These are phyloP conservation scores for Fusarium bactridioides DNA, from an alignment of 2,329 filamentous ascomycete genomes.

Conservation along the genomic window DNA sequence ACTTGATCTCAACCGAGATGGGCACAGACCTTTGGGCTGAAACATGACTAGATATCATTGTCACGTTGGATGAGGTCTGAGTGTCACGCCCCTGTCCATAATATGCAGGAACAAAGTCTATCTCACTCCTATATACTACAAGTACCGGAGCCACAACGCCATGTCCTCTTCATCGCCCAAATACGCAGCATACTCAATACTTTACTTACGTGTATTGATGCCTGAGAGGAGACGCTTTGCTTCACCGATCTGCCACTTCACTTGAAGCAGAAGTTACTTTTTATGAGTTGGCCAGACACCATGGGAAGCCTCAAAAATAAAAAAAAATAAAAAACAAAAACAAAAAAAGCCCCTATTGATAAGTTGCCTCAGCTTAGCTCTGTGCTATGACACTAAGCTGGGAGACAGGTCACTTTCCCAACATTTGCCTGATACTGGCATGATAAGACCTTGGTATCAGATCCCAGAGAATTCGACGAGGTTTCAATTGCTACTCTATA, in stretches of 20 bases:
- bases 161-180: not conserved
- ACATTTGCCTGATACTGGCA: not conserved
- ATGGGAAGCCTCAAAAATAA: not conserved
- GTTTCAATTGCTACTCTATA: not conserved
- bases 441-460: not conserved
- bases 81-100: not conserved
- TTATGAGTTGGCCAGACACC: not conserved
- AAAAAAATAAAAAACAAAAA: not conserved
- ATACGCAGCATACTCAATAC: not conserved
- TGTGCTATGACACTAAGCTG: not conserved
- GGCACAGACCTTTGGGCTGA: not conserved
- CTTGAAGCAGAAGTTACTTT: not conserved
- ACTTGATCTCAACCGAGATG: not conserved
- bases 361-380: not conserved
- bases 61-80: not conserved
- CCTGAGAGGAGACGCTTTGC: not conserved
- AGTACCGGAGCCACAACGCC: not conserved
- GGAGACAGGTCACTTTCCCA: not conserved
- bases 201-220: not conserved
- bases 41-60: not conserved
- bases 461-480: not conserved
- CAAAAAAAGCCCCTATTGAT: not conserved
- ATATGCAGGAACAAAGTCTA: constrained; percentile 20
- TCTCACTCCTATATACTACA: not conserved
- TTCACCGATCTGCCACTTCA: not conserved